Base-by-base conservation (phyloP, 139 green algal genomes). In the Auxenochlorella pyrenoidosa region DNA sequence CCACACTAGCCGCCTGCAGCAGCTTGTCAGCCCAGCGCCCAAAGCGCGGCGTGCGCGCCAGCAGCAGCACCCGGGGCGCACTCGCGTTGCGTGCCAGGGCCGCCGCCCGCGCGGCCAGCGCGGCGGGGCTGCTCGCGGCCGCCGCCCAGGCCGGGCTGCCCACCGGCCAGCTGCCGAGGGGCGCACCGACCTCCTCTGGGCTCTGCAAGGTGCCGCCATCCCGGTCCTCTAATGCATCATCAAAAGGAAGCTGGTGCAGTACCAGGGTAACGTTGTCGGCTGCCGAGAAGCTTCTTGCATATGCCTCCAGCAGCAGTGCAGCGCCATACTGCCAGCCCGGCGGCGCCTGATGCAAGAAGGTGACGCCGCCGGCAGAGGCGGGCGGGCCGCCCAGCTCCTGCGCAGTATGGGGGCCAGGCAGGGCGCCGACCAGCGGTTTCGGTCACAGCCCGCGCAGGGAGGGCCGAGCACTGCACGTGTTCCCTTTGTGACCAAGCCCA, bases 11-110 rank as follows among this genome's bases (percentile, higher is more conserved):
- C 0, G 38, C 71, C 71, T 78, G 71, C 38, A 78, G 38, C 3
- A 78, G 38, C 71, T 40, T 38, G 36, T 78, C 71, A 38, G 40
- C 71, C 71, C 71, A 78, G 21, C 71, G 71, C 71, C 71, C 71
- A 38, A 78, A 40, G 34, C 71, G 71, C 8, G 71, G 71, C 38
- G 43, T 38, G 0, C 71, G 71, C 10, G 71, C 43, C 36, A 78
- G 36, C 19, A 78, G 71, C 71, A 78, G 4, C 38, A 78, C 71
- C 28, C 41, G 71, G 0, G 71, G 71, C 3, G 71, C 71, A 4
- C 38, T 40, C 16, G 28, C 22, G 12, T 78, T 51, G 16, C 3
- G 71, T 3, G 21, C 28, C 71, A 78, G 38, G 5, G 71, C 71
- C 5, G 43, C 71, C 71, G 54, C 71, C 3, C 71, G 36, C 22